Evolutionary conservation across 1,139 yeast species (phyloP).

Genomic region (Hyphopichia wangnamkhiaoensis): DNA sequence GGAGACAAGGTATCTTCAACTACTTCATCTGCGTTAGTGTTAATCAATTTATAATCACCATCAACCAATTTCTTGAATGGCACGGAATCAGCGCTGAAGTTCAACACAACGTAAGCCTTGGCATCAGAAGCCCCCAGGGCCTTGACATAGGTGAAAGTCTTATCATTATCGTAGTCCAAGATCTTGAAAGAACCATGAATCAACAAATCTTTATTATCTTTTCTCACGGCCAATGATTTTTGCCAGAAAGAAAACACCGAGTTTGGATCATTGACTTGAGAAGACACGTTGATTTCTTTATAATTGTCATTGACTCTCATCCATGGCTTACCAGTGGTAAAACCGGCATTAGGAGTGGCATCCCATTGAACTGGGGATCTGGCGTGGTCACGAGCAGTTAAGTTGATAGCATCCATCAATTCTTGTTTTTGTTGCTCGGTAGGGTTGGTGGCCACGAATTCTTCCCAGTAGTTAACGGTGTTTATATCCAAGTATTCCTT

Average conservation of each 20-base stretch:
- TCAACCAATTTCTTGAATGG: conserved; percentile 29
- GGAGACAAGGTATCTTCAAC: conserved; percentile 26
- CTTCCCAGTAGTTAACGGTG: conserved; percentile 43
- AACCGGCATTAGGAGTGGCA: conserved; percentile 45
- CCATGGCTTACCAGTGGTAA: conserved; percentile 56
- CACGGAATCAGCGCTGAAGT: conserved; percentile 38
- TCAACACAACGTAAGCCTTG: conserved; percentile 45
- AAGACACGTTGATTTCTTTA: conserved; percentile 47
- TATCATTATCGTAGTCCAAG: conserved; percentile 37
- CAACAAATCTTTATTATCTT: conserved; percentile 42
- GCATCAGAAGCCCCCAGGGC: conserved; percentile 16
- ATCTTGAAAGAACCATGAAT: conserved; percentile 51
- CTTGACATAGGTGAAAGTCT: conserved; percentile 42
- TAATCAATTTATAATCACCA: conserved; percentile 32
- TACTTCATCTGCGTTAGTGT: conserved; percentile 23
- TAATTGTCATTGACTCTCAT: conserved; percentile 54
- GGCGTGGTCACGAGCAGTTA: conserved; percentile 54
- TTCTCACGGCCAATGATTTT: conserved; percentile 44
- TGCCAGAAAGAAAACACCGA: conserved; percentile 52
- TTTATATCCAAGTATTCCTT: conserved; percentile 54
- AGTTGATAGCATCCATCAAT: conserved; percentile 33
- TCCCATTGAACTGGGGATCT: conserved; percentile 66
- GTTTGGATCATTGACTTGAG: conserved; percentile 46
- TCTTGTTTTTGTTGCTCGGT: conserved; percentile 26
- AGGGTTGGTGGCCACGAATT: conserved; percentile 31